A percentile compares a stretch with the other conserved stretches of the same genome.
phyloP scores from a whole-genome alignment of 75 land plant species.

The Pinus taeda region DNA sequence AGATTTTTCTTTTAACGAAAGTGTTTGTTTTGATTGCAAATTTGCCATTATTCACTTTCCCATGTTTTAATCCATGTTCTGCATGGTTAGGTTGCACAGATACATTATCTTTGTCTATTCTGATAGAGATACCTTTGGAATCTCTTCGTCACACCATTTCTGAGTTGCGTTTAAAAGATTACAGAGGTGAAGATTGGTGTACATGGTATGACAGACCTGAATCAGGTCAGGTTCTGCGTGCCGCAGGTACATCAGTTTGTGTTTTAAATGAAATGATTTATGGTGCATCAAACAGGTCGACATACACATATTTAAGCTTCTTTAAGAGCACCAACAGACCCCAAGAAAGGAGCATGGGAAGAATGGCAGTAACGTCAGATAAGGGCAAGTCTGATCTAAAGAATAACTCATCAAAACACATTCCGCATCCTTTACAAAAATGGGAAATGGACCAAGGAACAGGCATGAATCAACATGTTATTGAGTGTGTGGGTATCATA shows the following conservation, averaged over 20 bases:
- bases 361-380: not conserved
- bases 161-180: constrained; percentile 44
- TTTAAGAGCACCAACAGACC: constrained; percentile 19
- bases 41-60: not conserved
- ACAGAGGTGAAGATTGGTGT: constrained; percentile 48
- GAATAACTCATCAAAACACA: not conserved
- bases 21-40: not conserved
- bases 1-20: constrained; percentile 6
- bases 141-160: constrained; percentile 47
- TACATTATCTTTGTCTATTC: constrained; percentile 35
- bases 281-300: constrained; percentile 67
- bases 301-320: constrained; percentile 15
- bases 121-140: constrained; percentile 62
- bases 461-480: constrained; percentile 26
- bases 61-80: constrained; percentile 1
- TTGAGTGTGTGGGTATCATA: constrained; percentile 68
- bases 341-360: not conserved
- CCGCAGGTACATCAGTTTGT: constrained; percentile 77
- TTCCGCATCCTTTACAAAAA: not conserved
- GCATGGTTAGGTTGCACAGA: constrained; percentile 20
- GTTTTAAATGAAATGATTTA: constrained; percentile 81
- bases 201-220: constrained; percentile 42
- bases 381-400: not conserved
- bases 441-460: constrained; percentile 30
- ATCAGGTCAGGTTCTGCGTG: constrained; percentile 59